These are phyloP conservation scores for Hortaea werneckii DNA, from an alignment of 2,329 filamentous ascomycete species.

Conservation along the genomic window DNA sequence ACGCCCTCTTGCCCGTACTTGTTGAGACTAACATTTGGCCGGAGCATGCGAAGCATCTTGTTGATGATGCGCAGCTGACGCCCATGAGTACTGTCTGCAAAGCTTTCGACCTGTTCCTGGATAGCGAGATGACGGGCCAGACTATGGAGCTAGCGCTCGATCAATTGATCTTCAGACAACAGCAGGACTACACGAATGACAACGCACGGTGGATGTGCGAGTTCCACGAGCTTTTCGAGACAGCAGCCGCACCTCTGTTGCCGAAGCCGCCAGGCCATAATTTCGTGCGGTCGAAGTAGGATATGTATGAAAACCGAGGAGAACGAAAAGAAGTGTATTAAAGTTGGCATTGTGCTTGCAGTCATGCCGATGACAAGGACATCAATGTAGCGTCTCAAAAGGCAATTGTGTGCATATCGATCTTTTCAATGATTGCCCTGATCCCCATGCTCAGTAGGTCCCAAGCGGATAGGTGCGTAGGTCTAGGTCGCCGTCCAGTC, in stretches of 20 bases:
- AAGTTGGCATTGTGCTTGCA: no score
- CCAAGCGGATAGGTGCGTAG: no score
- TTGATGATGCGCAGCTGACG: conserved; percentile 26
- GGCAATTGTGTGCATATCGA: no score
- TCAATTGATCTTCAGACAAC: conserved; percentile 31
- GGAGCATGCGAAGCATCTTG: conserved; percentile 15
- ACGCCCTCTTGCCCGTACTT: conserved; percentile 27
- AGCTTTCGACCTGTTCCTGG: conserved; percentile 25
- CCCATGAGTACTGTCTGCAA: conserved; percentile 26
- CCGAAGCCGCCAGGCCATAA: conserved; percentile 1
- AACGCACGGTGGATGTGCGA: conserved; percentile 31
- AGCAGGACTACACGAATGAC: conserved; percentile 29
- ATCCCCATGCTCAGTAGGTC: no score
- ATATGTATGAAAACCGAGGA: no score
- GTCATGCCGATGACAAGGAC: no score
- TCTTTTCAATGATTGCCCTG: no score
- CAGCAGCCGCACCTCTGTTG: background rate
- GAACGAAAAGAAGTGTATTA: no score
- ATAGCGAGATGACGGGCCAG: conserved; percentile 29
- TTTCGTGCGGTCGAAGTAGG: background rate
- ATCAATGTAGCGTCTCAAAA: no score
- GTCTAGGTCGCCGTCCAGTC: no score
- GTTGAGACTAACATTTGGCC: conserved; percentile 27
- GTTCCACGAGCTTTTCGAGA: conserved; percentile 17
- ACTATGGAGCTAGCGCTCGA: conserved; percentile 32